Evolutionary conservation across 1,284 basidiomycete species (phyloP).

Genomic region (Amylostereum areolatum): DNA sequence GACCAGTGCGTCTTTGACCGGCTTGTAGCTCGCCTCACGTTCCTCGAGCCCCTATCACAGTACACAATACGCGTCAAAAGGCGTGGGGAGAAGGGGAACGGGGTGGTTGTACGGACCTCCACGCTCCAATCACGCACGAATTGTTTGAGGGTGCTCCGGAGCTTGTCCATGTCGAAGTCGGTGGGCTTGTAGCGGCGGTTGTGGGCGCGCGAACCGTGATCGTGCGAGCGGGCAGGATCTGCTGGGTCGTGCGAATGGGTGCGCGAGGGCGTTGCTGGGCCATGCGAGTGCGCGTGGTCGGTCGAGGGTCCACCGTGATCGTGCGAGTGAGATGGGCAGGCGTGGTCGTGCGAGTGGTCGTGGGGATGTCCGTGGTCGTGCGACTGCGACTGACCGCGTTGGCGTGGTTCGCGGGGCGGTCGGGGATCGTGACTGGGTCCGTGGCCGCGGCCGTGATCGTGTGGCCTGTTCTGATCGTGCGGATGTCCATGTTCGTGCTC

Average conservation of each 20-base stretch:
- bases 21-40: slow-evolving; percentile 72
- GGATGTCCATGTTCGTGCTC: background rate
- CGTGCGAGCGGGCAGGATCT: slow-evolving; percentile 13
- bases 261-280: background rate
- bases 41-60: slow-evolving; percentile 51
- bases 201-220: slow-evolving; percentile 9
- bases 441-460: too few relatives aligned
- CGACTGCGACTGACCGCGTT: too few relatives aligned
- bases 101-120: slow-evolving; percentile 43
- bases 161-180: slow-evolving; percentile 79
- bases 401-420: too few relatives aligned
- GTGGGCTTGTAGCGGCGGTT: slow-evolving; percentile 38
- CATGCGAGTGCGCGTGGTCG: slow-evolving; percentile 28
- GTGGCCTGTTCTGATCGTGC: slow-evolving; percentile 7
- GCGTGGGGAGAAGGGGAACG: background rate
- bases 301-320: too few relatives aligned
- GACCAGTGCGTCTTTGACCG: slow-evolving; percentile 72
- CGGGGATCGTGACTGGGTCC: too few relatives aligned
- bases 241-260: slow-evolving; percentile 16
- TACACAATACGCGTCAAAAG: background rate
- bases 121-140: slow-evolving; percentile 89
- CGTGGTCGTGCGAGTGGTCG: too few relatives aligned
- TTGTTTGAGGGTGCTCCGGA: slow-evolving; percentile 85
- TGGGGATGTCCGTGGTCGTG: too few relatives aligned
- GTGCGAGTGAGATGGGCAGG: too few relatives aligned